Conservation (phyloP, 2,329 filamentous ascomycete genomes). For the Emmonsiellopsis sp. region DNA sequence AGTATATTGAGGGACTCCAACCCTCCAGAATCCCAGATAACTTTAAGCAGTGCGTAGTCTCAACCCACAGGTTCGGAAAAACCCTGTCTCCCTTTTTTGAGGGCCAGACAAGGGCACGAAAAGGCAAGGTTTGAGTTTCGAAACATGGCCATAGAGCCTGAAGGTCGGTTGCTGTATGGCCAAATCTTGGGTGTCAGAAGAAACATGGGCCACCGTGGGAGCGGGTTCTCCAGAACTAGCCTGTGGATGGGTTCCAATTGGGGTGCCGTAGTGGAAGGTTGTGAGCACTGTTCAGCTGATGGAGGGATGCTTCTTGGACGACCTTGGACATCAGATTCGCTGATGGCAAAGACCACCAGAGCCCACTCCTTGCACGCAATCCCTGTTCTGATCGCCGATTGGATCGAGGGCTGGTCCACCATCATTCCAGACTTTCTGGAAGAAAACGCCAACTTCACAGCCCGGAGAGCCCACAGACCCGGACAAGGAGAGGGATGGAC, state of each 20-base stretch:
- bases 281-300: slow-evolving; percentile 12
- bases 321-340: slow-evolving; percentile 14
- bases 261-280: background rate
- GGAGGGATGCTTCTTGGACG: slow-evolving; percentile 15
- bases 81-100: background rate
- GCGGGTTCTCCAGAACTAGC: background rate
- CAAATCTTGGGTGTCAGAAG: background rate
- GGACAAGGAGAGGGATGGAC: background rate
- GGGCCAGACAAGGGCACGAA: background rate
- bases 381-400: slow-evolving; percentile 15
- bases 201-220: background rate
- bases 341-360: slow-evolving; percentile 8
- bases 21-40: background rate
- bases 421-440: slow-evolving; percentile 15
- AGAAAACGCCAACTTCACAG: slow-evolving; percentile 6
- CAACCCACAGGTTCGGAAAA: background rate
- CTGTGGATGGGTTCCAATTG: background rate
- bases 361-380: slow-evolving; percentile 7
- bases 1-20: background rate
- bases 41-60: background rate
- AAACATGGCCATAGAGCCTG: slow-evolving; percentile 1
- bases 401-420: slow-evolving; percentile 7
- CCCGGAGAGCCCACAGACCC: background rate
- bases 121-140: slow-evolving; percentile 1
- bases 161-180: background rate